phyloP scores from a whole-genome alignment of 2,329 filamentous ascomycete species.

The Ceratocystis papillata region DNA sequence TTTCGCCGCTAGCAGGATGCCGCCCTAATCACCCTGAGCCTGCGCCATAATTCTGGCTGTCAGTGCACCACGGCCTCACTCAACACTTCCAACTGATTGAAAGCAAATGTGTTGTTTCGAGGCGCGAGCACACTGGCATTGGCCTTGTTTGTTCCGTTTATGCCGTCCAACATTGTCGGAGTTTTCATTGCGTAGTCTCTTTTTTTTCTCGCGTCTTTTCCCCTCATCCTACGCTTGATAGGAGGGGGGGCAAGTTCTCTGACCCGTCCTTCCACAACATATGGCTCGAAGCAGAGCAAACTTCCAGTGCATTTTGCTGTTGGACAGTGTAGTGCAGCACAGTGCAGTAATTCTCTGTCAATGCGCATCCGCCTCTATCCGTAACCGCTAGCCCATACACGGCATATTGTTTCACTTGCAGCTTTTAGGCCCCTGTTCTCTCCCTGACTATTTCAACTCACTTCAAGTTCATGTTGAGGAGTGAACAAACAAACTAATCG shows the following conservation, averaged over 20 bases:
- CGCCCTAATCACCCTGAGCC: not conserved
- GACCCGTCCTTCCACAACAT: not conserved
- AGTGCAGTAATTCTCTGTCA: not conserved
- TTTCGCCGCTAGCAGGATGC: constrained; percentile 1
- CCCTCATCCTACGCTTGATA: not conserved
- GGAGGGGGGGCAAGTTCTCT: not conserved
- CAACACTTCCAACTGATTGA: not conserved
- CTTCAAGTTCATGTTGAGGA: not conserved
- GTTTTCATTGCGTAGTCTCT: not conserved
- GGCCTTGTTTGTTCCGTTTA: constrained; percentile 8
- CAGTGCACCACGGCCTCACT: not conserved
- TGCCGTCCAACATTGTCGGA: not conserved
- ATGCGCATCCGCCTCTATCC: not conserved
- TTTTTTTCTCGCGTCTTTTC: not conserved
- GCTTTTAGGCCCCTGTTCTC: not conserved
- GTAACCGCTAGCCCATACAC: not conserved
- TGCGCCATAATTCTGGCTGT: constrained; percentile 2
- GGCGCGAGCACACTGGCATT: not conserved
- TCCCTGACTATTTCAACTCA: not conserved
- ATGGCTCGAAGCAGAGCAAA: not conserved
- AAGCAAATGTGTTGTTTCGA: not conserved
- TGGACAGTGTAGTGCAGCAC: not conserved
- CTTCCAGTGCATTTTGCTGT: not conserved
- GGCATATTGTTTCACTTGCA: constrained; percentile 5
- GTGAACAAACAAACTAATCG: not conserved